A percentile compares a stretch with the other conserved stretches of the same genome.
phyloP scores from a whole-genome alignment of 805 yeast species.

The Metschnikowia bowlesiae region DNA sequence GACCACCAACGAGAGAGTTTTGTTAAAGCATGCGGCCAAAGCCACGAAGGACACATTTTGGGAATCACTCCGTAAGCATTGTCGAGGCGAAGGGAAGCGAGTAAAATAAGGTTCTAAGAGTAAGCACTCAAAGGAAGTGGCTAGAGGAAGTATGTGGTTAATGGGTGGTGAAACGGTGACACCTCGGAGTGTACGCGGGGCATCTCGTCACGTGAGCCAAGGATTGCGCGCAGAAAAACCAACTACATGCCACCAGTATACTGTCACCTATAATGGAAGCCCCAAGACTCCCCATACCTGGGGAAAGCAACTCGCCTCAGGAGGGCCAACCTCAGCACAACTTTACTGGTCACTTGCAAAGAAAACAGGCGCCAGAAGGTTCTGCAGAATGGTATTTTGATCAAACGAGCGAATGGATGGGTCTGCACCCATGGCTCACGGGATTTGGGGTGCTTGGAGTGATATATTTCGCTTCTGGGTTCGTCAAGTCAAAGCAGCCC shows the following conservation, averaged over 20 bases:
- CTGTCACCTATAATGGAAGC: constrained; percentile 41
- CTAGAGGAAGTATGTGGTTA: not conserved
- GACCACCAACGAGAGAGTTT: no score
- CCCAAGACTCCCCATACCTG: constrained; percentile 56
- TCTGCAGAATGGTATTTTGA: constrained; percentile 63
- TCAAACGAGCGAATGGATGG: constrained; percentile 52
- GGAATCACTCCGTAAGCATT: no score
- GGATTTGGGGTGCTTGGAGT: constrained; percentile 65
- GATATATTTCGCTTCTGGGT: constrained; percentile 62
- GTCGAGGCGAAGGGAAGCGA: no score
- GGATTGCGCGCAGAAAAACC: not conserved
- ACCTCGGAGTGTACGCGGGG: not conserved
- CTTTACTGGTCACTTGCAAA: constrained; percentile 39
- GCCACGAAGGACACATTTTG: no score
- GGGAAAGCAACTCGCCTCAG: constrained; percentile 29
- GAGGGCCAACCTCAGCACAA: constrained; percentile 22
- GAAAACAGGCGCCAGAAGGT: constrained; percentile 40
- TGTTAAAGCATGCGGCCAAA: no score
- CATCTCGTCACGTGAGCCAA: not conserved
- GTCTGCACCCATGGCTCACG: constrained; percentile 73
- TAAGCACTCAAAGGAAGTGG: no score
- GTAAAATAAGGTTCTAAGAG: no score
- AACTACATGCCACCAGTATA: not conserved
- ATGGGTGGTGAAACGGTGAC: not conserved
- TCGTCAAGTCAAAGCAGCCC: constrained; percentile 63